Percentiles rank a stretch among this genome's conserved stretches.
Evolutionary conservation across 1,284 basidiomycete species (phyloP).

Genomic region (Apiotrichum akiyoshidainum): DNA sequence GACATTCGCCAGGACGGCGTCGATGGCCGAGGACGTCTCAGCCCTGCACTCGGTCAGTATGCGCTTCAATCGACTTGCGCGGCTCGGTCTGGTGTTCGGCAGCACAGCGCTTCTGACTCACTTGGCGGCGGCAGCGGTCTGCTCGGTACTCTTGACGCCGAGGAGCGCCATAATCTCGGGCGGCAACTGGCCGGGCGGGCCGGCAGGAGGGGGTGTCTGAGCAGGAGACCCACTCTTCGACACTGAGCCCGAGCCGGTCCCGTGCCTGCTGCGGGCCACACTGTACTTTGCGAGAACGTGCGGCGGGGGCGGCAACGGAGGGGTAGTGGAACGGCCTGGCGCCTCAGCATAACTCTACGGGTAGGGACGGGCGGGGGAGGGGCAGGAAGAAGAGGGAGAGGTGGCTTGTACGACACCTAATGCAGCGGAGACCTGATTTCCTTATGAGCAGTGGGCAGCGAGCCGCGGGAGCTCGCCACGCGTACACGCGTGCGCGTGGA

Average conservation of each 20-base stretch:
- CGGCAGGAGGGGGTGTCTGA: background rate
- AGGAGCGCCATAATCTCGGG: constrained; percentile 44
- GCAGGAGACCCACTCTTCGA: background rate
- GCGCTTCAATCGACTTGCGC: too few species aligned
- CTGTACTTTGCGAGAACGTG: constrained; percentile 20
- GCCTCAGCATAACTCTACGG: constrained; percentile 15
- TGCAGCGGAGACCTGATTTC: background rate
- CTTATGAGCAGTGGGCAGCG: too few species aligned
- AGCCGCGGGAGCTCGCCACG: too few species aligned
- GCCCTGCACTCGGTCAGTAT: background rate
- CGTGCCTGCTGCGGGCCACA: background rate
- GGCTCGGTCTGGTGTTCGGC: too few species aligned
- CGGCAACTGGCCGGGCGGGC: constrained; percentile 26
- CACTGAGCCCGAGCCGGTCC: background rate
- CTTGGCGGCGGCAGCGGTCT: constrained; percentile 7
- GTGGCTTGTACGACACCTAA: background rate
- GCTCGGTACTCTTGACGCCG: constrained; percentile 30
- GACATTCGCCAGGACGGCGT: constrained; percentile 21
- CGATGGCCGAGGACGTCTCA: constrained; percentile 12
- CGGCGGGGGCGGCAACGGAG: constrained; percentile 16
- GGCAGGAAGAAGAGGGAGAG: background rate
- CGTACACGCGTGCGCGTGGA: background rate
- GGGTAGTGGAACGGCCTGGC: constrained; percentile 22
- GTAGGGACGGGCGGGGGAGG: background rate
- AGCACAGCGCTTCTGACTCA: constrained; percentile 2